Conservation (phyloP, 139 green algal genomes). For the Deuterostichococcus epilithicus region DNA sequence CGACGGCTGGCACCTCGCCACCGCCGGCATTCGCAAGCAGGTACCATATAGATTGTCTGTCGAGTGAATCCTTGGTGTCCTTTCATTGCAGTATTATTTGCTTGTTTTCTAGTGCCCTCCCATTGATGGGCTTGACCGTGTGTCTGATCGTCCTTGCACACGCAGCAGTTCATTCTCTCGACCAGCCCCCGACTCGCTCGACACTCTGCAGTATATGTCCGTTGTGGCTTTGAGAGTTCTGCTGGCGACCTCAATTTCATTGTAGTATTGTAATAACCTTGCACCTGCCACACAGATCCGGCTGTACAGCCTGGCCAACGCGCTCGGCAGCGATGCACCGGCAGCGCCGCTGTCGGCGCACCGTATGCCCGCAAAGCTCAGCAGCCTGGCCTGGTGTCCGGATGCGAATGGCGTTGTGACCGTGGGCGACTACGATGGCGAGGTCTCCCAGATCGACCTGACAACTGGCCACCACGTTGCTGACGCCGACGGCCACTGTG, state of each 20-base stretch:
- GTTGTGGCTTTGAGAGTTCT: background rate
- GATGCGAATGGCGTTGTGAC: constrained; percentile 54
- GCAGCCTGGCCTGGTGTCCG: constrained; percentile 67
- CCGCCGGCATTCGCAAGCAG: constrained; percentile 61
- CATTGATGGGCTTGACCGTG: too few species aligned
- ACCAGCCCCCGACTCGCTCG: too few species aligned
- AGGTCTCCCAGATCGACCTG: constrained; percentile 60
- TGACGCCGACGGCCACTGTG: constrained; percentile 58
- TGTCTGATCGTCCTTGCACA: too few species aligned
- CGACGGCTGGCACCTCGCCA: constrained; percentile 50
- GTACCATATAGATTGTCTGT: background rate
- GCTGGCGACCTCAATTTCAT: too few species aligned
- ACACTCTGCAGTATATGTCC: too few species aligned
- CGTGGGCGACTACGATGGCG: constrained; percentile 76
- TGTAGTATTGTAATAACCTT: too few species aligned
- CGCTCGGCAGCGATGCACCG: background rate
- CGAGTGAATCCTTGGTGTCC: background rate
- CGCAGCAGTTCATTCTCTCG: too few species aligned
- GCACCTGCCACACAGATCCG: constrained; percentile 32
- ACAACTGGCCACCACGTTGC: constrained; percentile 55
- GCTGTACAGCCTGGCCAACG: constrained; percentile 29
- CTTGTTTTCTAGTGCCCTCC: too few species aligned
- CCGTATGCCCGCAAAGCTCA: constrained; percentile 69
- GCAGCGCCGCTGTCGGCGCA: constrained; percentile 27
- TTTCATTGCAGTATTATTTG: too few species aligned